Evolutionary conservation across 2,329 filamentous ascomycete genomes (phyloP).

Genomic region (Chrysoporthe puriensis): DNA sequence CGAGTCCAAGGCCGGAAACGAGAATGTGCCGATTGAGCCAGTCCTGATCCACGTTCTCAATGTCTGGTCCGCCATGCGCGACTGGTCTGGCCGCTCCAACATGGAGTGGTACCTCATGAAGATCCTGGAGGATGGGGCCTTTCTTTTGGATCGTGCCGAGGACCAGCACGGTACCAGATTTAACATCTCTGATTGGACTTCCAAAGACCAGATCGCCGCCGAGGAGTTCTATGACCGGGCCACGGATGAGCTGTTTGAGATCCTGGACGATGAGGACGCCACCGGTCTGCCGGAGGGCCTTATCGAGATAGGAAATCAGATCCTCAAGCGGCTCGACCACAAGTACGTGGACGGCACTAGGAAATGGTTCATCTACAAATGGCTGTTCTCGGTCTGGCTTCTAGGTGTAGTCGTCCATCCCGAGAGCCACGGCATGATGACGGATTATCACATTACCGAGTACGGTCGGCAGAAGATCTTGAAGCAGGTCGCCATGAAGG

Average conservation of each 20-base stretch:
- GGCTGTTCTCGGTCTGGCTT: constrained; percentile 89
- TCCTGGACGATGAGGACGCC: constrained; percentile 82
- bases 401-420: constrained; percentile 84
- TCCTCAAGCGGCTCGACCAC: constrained; percentile 75
- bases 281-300: constrained; percentile 87
- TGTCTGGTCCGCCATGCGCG: constrained; percentile 82
- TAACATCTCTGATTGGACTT: constrained; percentile 72
- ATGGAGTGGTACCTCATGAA: constrained; percentile 96
- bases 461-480: constrained; percentile 83
- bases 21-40: constrained; percentile 57
- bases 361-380: constrained; percentile 84
- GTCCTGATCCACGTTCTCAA: constrained; percentile 85
- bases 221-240: constrained; percentile 89
- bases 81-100: constrained; percentile 87
- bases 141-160: constrained; percentile 83
- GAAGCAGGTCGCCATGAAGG: constrained; percentile 78
- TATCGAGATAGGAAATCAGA: constrained; percentile 81
- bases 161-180: constrained; percentile 74
- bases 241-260: constrained; percentile 78
- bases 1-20: constrained; percentile 69
- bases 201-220: constrained; percentile 78
- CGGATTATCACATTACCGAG: constrained; percentile 90
- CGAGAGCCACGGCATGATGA: constrained; percentile 78
- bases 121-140: constrained; percentile 88
- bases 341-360: constrained; percentile 75